A percentile compares a stretch with the other conserved stretches of the same genome.
These are phyloP conservation scores for Alternaria longipes DNA, from an alignment of 2,329 filamentous ascomycete genomes.

Conservation along the genomic window DNA sequence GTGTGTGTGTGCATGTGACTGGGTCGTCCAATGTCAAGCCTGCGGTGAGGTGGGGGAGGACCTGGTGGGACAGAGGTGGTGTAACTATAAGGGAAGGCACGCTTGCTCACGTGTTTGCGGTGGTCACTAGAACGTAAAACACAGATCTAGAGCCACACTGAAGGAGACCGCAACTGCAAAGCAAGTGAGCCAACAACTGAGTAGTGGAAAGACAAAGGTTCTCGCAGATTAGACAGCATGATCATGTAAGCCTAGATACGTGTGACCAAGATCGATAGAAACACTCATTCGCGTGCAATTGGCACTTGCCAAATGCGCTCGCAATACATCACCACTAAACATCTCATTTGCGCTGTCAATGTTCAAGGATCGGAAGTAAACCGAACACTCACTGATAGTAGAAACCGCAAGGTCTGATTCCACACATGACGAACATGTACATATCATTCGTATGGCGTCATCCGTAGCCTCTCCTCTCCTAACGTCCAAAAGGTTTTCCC, in stretches of 20 bases:
- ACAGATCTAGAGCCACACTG: background rate
- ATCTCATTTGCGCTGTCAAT: background rate
- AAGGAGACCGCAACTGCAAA: background rate
- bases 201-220: background rate
- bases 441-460: background rate
- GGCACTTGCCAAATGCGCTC: background rate
- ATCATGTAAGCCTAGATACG: background rate
- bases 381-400: background rate
- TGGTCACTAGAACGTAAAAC: background rate
- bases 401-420: background rate
- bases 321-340: background rate
- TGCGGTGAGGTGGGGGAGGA: constrained; percentile 9
- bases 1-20: background rate
- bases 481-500: background rate
- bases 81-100: background rate
- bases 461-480: background rate
- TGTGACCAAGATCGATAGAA: background rate
- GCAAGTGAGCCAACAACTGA: background rate
- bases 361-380: background rate
- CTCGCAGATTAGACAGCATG: background rate
- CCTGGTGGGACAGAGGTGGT: background rate
- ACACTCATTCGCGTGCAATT: background rate
- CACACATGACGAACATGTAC: background rate
- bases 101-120: background rate
- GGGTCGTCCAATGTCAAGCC: too few relatives aligned